Percentiles rank a stretch among this genome's conserved stretches.
These are phyloP conservation scores for Lagenaria siceraria DNA, from an alignment of 306 rosid species.

Conservation along the genomic window DNA sequence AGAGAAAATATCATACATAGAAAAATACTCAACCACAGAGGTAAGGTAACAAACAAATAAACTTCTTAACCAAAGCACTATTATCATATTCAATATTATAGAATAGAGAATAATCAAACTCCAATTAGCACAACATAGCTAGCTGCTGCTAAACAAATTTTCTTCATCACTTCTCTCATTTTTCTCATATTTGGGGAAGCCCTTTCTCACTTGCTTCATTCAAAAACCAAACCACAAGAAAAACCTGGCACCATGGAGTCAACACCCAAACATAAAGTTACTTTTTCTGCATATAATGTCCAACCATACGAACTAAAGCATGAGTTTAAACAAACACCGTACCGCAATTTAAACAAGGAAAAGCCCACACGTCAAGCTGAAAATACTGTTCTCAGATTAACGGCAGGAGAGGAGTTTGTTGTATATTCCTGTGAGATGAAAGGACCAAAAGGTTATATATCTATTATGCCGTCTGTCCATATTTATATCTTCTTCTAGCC, in stretches of 20 bases:
- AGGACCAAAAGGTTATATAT: not conserved
- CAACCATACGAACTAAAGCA: not conserved
- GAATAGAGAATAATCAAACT: not conserved
- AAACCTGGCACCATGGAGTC: not conserved
- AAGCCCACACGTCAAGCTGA: conserved; percentile 9
- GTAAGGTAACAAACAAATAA: not conserved
- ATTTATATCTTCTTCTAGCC: not conserved
- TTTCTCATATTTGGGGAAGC: conserved; percentile 9
- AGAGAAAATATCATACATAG: not conserved
- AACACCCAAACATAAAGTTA: not conserved
- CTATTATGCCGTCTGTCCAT: not conserved
- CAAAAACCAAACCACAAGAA: conserved; percentile 7
- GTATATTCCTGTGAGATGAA: not conserved
- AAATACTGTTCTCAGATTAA: conserved; percentile 3
- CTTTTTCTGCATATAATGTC: not conserved
- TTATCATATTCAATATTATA: not conserved
- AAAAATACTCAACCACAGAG: conserved; percentile 1
- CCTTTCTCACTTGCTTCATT: conserved; percentile 7
- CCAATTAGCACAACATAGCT: not conserved
- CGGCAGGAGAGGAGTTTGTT: not conserved
- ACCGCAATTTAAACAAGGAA: conserved; percentile 10
- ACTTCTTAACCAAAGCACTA: not conserved
- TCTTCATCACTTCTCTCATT: conserved; percentile 1
- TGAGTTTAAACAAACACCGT: not conserved
- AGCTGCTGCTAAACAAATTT: conserved; percentile 2